phyloP scores from a whole-genome alignment of 2,329 filamentous ascomycete species.

The Colletotrichum sp. region DNA sequence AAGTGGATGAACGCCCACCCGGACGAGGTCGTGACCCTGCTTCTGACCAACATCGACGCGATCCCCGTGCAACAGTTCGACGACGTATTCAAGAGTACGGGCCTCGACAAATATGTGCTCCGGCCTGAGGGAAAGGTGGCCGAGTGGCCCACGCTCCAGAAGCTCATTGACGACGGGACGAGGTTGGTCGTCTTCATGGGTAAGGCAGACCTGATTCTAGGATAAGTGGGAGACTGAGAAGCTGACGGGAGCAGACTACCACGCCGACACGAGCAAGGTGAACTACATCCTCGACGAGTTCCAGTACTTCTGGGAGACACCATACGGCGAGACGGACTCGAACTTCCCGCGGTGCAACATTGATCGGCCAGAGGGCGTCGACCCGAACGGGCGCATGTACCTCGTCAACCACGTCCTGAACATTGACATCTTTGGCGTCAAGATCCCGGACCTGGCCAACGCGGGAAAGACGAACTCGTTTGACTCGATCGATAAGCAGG shows the following conservation, averaged over 20 bases:
- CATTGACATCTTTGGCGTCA: constrained; percentile 35
- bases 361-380: constrained; percentile 59
- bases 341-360: constrained; percentile 69
- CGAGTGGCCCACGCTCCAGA: constrained; percentile 74
- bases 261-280: constrained; percentile 52
- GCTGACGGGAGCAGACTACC: constrained; percentile 57
- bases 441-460: constrained; percentile 36
- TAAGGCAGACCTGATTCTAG: constrained; percentile 26
- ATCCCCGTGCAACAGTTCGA: constrained; percentile 61
- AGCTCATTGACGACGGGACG: constrained; percentile 66
- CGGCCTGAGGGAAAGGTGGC: constrained; percentile 46
- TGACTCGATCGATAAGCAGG: constrained; percentile 31
- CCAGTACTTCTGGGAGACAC: constrained; percentile 74
- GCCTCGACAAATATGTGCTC: constrained; percentile 63
- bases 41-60: constrained; percentile 67
- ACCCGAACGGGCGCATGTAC: constrained; percentile 46
- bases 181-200: constrained; percentile 77
- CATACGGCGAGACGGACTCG: constrained; percentile 66
- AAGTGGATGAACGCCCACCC: constrained; percentile 64
- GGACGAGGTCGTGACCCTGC: constrained; percentile 66
- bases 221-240: not conserved
- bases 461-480: constrained; percentile 40
- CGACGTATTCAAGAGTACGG: constrained; percentile 57
- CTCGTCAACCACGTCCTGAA: constrained; percentile 48
- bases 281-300: constrained; percentile 71